A percentile compares a stretch with the other conserved stretches of the same genome.
phyloP scores from a whole-genome alignment of 129 eudicot genomes.

The Flaveria ramosissima region DNA sequence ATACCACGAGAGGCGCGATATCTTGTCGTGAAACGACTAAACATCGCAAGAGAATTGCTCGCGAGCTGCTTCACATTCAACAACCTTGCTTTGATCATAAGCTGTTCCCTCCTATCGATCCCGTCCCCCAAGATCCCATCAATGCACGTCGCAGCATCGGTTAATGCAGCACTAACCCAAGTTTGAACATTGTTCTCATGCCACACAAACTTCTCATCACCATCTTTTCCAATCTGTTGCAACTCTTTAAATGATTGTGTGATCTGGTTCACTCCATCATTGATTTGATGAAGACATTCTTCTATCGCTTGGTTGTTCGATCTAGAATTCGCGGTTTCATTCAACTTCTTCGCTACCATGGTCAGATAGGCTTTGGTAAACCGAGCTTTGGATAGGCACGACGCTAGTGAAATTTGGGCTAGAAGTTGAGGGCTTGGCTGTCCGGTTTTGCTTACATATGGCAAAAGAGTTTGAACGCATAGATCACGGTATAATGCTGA shows the following conservation, averaged over 20 bases:
- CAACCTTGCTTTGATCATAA: conserved; percentile 44
- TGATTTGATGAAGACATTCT: conserved; percentile 52
- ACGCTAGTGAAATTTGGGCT: conserved; percentile 53
- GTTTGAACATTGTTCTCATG: conserved; percentile 32
- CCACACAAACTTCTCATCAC: conserved; percentile 25
- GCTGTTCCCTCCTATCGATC: conserved; percentile 45
- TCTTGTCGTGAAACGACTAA: conserved; percentile 43
- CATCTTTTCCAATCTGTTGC: conserved; percentile 30
- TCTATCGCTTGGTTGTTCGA: conserved; percentile 39
- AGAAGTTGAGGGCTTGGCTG: conserved; percentile 41
- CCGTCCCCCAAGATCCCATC: conserved; percentile 45
- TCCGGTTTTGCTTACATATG: conserved; percentile 24
- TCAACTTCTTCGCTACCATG: conserved; percentile 37
- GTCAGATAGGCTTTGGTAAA: conserved; percentile 39
- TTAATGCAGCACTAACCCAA: conserved; percentile 73
- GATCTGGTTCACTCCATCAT: conserved; percentile 57
- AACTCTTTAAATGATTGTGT: conserved; percentile 54
- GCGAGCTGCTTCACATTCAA: conserved; percentile 43
- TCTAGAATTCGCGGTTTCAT: conserved; percentile 19
- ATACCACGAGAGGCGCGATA: conserved; percentile 42
- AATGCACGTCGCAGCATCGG: conserved; percentile 53
- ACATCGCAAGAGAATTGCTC: conserved; percentile 55
- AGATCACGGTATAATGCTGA: conserved; percentile 48
- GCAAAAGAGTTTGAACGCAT: conserved; percentile 45
- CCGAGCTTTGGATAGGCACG: conserved; percentile 47